Evolutionary conservation across 495 filamentous ascomycete species (phyloP).

Genomic region (Penicillium turbatum): DNA sequence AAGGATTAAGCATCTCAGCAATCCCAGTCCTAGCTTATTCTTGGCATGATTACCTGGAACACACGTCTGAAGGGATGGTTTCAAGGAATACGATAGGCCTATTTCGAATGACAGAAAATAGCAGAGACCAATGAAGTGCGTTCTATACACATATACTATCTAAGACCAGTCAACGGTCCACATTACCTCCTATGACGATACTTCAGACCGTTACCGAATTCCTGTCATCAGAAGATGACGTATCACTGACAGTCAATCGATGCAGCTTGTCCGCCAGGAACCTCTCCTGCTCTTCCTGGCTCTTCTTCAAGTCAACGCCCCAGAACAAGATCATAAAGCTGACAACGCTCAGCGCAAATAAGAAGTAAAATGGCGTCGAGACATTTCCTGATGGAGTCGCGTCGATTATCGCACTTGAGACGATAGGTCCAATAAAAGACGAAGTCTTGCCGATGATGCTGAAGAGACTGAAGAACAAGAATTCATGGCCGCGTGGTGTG

Average conservation of each 20-base stretch:
- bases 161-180: conserved; percentile 17
- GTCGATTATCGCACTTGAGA: conserved; percentile 64
- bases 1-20: too few species aligned
- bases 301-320: conserved; percentile 56
- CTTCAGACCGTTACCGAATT: conserved; percentile 2
- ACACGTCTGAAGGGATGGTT: too few species aligned
- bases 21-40: too few species aligned
- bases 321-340: conserved; percentile 49
- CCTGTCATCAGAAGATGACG: neutral
- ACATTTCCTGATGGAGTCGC: conserved; percentile 49
- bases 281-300: conserved; percentile 50
- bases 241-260: conserved; percentile 4
- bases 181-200: neutral
- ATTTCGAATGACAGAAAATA: too few species aligned
- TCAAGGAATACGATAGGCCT: too few species aligned
- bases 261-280: conserved; percentile 23
- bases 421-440: conserved; percentile 59
- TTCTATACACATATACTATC: conserved; percentile 58
- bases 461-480: conserved; percentile 64
- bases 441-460: conserved; percentile 62
- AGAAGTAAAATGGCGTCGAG: conserved; percentile 60
- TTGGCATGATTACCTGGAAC: too few species aligned
- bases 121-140: too few species aligned
- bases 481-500: conserved; percentile 59
- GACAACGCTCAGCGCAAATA: conserved; percentile 53